These are phyloP conservation scores for Nicotiana paniculata DNA, from an alignment of 257 asterid species.

Conservation along the genomic window DNA sequence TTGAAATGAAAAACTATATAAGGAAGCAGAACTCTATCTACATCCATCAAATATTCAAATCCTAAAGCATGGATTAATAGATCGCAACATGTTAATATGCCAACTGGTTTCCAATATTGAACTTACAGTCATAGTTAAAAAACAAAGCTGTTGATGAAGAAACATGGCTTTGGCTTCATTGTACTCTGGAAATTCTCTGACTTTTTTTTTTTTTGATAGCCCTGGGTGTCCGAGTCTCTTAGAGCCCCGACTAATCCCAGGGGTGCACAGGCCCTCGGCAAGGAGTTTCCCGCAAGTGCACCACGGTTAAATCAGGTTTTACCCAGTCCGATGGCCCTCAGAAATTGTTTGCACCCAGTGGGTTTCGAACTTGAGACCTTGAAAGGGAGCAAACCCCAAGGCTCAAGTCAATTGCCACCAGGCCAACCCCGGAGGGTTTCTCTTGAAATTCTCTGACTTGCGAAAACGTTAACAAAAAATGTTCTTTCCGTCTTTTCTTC, in stretches of 20 bases:
- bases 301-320: too few species aligned
- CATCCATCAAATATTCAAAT: background rate
- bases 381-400: too few species aligned
- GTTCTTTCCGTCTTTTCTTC: background rate
- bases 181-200: background rate
- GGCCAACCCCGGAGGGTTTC: too few species aligned
- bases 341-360: too few species aligned
- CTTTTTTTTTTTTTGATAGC: background rate
- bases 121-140: background rate
- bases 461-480: background rate
- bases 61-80: background rate
- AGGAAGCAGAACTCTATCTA: background rate
- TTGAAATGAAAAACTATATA: background rate
- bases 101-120: background rate
- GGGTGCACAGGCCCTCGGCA: too few species aligned
- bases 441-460: background rate
- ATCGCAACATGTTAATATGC: background rate
- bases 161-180: background rate
- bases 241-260: too few species aligned
- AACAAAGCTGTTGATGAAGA: background rate
- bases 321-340: too few species aligned
- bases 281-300: too few species aligned
- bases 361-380: too few species aligned
- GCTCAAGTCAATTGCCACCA: too few species aligned
- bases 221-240: too few species aligned